phyloP scores from a whole-genome alignment of 805 yeast species.

The Kockiozyma suomiensis region DNA sequence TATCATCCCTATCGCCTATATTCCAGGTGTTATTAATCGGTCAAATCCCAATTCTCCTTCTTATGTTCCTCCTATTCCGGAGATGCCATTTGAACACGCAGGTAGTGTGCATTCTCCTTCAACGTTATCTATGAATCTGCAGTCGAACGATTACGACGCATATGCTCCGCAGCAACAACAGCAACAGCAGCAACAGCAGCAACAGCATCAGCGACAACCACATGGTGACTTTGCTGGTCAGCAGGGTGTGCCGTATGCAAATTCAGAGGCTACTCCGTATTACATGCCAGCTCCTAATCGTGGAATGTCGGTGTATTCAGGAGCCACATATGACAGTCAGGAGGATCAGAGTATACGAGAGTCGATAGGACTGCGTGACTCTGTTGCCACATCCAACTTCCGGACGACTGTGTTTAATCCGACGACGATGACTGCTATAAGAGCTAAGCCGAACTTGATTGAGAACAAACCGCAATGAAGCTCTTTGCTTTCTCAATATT shows the following conservation, averaged over 20 bases:
- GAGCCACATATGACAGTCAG: slow-evolving; percentile 28
- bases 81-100: slow-evolving; percentile 31
- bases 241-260: neutral
- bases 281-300: slow-evolving; percentile 3
- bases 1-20: slow-evolving; percentile 16
- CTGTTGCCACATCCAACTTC: slow-evolving; percentile 47
- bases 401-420: slow-evolving; percentile 51
- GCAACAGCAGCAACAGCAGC: too few species aligned
- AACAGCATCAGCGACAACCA: too few species aligned
- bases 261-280: neutral
- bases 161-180: slow-evolving; percentile 5
- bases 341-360: slow-evolving; percentile 36
- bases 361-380: slow-evolving; percentile 42
- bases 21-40: slow-evolving; percentile 71
- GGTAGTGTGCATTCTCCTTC: neutral
- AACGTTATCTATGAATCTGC: neutral
- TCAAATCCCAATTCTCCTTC: slow-evolving; percentile 25
- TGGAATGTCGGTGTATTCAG: slow-evolving; percentile 27
- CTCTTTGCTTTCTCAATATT: neutral
- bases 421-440: slow-evolving; percentile 67
- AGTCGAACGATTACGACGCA: neutral
- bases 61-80: slow-evolving; percentile 36
- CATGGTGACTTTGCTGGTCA: neutral
- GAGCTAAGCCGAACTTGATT: slow-evolving; percentile 72
- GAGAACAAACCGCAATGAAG: slow-evolving; percentile 2